Percentiles rank a stretch among this genome's conserved stretches.
These are phyloP conservation scores for Malania oleifera DNA, from an alignment of 164 flowering plant genomes.

Conservation along the genomic window DNA sequence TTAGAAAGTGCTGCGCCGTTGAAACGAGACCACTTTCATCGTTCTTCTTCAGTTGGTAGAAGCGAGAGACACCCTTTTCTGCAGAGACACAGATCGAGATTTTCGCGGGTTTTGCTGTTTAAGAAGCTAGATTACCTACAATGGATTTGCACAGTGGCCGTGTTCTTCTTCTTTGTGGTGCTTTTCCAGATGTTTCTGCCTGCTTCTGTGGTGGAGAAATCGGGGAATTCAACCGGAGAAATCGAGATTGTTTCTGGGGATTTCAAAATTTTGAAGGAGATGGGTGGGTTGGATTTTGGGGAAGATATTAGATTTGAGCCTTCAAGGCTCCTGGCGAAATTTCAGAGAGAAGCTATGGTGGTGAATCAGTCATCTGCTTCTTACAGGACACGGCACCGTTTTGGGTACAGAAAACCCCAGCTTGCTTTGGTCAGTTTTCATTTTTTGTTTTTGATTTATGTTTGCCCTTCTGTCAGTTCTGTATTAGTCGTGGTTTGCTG, in stretches of 20 bases:
- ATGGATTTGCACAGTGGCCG: slow-evolving; percentile 67
- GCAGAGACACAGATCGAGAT: slow-evolving; percentile 74
- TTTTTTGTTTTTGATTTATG: background rate
- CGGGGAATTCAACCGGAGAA: slow-evolving; percentile 18
- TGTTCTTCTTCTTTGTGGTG: slow-evolving; percentile 60
- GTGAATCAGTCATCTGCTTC: slow-evolving; percentile 25
- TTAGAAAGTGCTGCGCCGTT: slow-evolving; percentile 47
- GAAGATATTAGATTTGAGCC: slow-evolving; percentile 63
- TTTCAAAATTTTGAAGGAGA: slow-evolving; percentile 39
- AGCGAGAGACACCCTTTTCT: slow-evolving; percentile 30
- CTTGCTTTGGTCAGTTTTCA: slow-evolving; percentile 76
- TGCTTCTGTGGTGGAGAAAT: slow-evolving; percentile 52
- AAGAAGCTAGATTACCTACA: slow-evolving; percentile 74
- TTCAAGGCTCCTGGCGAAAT: slow-evolving; percentile 47
- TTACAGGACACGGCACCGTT: slow-evolving; percentile 34
- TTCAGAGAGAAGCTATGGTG: slow-evolving; percentile 37
- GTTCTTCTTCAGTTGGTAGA: slow-evolving; percentile 36
- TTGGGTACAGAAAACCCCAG: slow-evolving; percentile 69
- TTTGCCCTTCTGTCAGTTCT: background rate
- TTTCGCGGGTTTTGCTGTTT: slow-evolving; percentile 55
- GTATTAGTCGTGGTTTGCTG: background rate
- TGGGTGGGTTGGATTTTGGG: slow-evolving; percentile 61
- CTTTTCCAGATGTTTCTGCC: slow-evolving; percentile 71
- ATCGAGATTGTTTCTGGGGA: slow-evolving; percentile 22
- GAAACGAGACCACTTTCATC: slow-evolving; percentile 51